Conservation (phyloP, 192 early-diverging fungal genomes). For the Umbelopsis sp. region DNA sequence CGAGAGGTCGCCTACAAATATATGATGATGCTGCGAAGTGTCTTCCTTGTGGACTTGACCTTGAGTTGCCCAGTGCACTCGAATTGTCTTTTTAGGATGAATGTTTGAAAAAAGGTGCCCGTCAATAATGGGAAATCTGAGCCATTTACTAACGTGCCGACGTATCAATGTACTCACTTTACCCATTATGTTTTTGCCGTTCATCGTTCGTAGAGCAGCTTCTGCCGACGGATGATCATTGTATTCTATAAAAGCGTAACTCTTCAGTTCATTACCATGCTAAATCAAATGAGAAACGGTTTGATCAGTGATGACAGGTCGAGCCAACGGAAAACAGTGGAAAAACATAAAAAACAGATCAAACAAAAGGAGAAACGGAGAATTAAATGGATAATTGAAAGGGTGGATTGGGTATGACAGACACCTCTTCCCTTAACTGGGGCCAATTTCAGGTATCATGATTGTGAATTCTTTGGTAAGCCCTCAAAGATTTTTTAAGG, state of each 20-base stretch:
- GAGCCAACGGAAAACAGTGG: neutral
- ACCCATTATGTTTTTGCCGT: conserved; percentile 63
- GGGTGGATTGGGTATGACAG: neutral
- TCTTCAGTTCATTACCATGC: conserved; percentile 36
- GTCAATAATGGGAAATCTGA: neutral
- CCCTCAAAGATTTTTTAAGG: neutral
- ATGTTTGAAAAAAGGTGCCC: neutral
- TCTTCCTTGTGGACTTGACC: conserved; percentile 36
- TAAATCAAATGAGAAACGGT: neutral
- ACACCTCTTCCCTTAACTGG: neutral
- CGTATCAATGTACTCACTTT: conserved; percentile 41
- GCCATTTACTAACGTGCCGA: conserved; percentile 4
- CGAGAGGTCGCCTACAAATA: conserved; percentile 92
- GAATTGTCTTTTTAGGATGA: conserved; percentile 9
- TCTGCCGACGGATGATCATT: conserved; percentile 67
- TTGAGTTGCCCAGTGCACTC: conserved; percentile 11
- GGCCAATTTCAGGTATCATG: no score
- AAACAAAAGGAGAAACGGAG: conserved; percentile 8
- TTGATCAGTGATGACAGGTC: neutral
- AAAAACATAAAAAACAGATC: neutral
- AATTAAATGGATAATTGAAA: neutral
- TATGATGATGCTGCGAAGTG: conserved; percentile 65
- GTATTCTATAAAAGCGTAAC: conserved; percentile 88
- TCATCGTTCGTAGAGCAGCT: conserved; percentile 62
- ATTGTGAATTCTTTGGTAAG: neutral